Base-by-base conservation (phyloP, 2,329 filamentous ascomycete species). In the Pyrenophora seminiperda region DNA sequence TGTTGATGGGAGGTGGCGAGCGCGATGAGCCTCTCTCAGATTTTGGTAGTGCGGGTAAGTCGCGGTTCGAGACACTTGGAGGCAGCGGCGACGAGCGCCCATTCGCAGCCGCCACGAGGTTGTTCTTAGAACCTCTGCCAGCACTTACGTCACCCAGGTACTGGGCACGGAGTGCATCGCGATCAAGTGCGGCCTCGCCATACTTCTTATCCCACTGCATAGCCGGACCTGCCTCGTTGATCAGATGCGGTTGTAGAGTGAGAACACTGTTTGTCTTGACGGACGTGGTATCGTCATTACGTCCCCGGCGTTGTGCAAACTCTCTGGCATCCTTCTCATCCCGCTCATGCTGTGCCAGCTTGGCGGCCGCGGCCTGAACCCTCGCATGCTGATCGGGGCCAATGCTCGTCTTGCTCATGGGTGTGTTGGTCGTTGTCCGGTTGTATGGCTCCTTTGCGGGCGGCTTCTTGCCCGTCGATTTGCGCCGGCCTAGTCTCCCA, bases 191-290 rank as follows among this genome's bases (percentile, higher is more conserved):
- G 63, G 93, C 87, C 76, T 96, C 96, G 75, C 97, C 94, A 70
- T 97, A 97, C 64, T 90, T 91, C 73, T 85, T 95, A 24, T 93
- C 91, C 94, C 94, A 99, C 73, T 96, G 96, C 86, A 99, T 88
- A 1, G 94, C 94, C 18, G 91, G 89, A 7, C 89, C 94, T 14
- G 92, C 93, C 71, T 96, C 94, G 44, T 81, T 91, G 65, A 92
- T 81, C 54, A 97, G 88, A 44, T 86, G 83, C 1, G 91, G 89
- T 68, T 96, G 92, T 38, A 97, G 78, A 3, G 91, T 96, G 66
- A 97, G 82, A 47, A 96, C 83, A 59, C 94, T 99, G 72, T 87
- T 92, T 3, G 91, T 97, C 81, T 95, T 96, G 36, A 76, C 75
- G 48, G 81, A 78, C 9, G 73, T 70, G 77, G 82, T 56, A 72